Percentiles rank a stretch among this genome's conserved stretches.
phyloP scores from a whole-genome alignment of 495 filamentous ascomycete genomes.

The Trichoderma virens region DNA sequence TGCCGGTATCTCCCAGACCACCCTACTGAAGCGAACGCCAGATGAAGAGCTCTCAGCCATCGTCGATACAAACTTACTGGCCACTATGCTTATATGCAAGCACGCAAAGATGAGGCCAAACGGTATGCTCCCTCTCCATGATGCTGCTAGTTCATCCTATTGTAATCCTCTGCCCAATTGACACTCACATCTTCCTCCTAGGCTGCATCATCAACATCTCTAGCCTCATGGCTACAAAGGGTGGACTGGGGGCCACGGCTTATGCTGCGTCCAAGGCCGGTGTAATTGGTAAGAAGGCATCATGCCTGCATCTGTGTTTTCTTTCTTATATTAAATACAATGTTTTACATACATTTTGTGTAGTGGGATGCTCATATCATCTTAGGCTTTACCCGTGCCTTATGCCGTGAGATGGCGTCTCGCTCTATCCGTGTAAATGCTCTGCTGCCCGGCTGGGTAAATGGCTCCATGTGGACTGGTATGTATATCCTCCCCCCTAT shows the following conservation, averaged over 20 bases:
- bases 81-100: constrained; percentile 59
- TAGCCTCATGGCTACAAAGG: constrained; percentile 59
- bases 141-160: neutral
- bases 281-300: constrained; percentile 45
- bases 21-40: constrained; percentile 44
- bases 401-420: constrained; percentile 55
- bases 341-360: neutral
- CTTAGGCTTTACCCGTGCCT: constrained; percentile 56
- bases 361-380: neutral
- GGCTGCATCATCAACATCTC: constrained; percentile 75
- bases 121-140: constrained; percentile 16
- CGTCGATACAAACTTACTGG: constrained; percentile 61
- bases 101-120: constrained; percentile 43
- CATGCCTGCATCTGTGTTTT: constrained; percentile 5
- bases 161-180: neutral
- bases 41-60: constrained; percentile 37
- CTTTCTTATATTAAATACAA: constrained; percentile 11
- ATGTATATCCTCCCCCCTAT: constrained; percentile 17
- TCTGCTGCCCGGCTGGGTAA: constrained; percentile 76
- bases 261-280: constrained; percentile 81
- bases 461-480: constrained; percentile 71
- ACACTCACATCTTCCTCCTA: constrained; percentile 11
- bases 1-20: constrained; percentile 58
- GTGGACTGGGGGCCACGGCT: constrained; percentile 54
- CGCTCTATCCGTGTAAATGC: constrained; percentile 64